Evolutionary conservation across 176 grass and related monocot genomes (phyloP).

Genomic region (bread wheat (Triticum aestivum)): IWGSC_CS_RefSeq_v2.1 NC_057796.1:472517733-472518232

Average conservation of each 20-base stretch:
- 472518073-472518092: no score
- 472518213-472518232: no score
- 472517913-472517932: constrained; percentile 93
- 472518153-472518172: no score
- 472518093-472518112: no score
- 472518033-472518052: no score
- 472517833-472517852: constrained; percentile 73
- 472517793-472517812: constrained; percentile 79
- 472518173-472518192: no score
- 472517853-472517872: constrained; percentile 75
- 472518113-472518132: no score
- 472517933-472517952: constrained; percentile 67
- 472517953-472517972: constrained; percentile 23
- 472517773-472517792: constrained; percentile 67
- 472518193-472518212: no score
- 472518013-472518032: no score
- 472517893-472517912: constrained; percentile 86
- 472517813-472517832: constrained; percentile 79
- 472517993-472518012: constrained; percentile 3
- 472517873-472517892: constrained; percentile 83
- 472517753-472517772: constrained; percentile 90
- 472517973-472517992: constrained; percentile 21
- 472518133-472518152: no score
- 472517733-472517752: constrained; percentile 67
- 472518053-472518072: no score